Conservation (phyloP, 2,329 filamentous ascomycete species). For the Aureobasidium sp. region DNA sequence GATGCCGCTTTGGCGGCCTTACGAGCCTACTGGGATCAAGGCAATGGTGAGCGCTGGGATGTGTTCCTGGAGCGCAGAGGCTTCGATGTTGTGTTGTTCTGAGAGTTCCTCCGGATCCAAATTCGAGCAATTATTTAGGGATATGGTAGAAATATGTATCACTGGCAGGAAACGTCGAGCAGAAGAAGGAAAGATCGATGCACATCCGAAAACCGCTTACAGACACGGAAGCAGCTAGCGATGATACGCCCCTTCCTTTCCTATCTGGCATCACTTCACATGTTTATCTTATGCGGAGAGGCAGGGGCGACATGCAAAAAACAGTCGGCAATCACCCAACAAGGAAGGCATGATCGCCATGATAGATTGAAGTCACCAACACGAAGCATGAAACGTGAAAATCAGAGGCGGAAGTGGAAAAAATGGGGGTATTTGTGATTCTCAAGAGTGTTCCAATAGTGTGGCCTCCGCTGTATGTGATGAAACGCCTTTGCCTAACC, state of each 20-base stretch:
- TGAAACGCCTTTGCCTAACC: background rate
- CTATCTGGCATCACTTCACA: no score
- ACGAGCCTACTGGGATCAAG: background rate
- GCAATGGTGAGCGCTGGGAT: conserved; percentile 10
- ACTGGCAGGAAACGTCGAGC: no score
- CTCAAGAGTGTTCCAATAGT: background rate
- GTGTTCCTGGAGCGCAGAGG: conserved; percentile 7
- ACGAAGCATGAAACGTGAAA: background rate
- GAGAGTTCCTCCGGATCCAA: background rate
- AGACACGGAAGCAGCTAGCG: no score
- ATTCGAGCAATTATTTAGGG: no score
- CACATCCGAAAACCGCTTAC: no score
- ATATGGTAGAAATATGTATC: no score
- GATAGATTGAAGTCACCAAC: background rate
- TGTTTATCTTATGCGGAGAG: no score
- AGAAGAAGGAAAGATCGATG: no score
- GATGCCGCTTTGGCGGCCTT: background rate
- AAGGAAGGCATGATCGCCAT: background rate
- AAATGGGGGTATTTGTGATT: background rate
- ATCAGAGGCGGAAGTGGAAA: background rate
- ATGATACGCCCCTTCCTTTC: no score
- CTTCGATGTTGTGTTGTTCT: conserved; percentile 8
- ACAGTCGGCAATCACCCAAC: background rate
- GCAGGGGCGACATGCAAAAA: no score
- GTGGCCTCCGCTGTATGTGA: background rate